Evolutionary conservation across 352 stramenopile genomes (phyloP), one percentile per base, ranked within the genome.

Genomic region (Blastocystis sp.): DNA sequence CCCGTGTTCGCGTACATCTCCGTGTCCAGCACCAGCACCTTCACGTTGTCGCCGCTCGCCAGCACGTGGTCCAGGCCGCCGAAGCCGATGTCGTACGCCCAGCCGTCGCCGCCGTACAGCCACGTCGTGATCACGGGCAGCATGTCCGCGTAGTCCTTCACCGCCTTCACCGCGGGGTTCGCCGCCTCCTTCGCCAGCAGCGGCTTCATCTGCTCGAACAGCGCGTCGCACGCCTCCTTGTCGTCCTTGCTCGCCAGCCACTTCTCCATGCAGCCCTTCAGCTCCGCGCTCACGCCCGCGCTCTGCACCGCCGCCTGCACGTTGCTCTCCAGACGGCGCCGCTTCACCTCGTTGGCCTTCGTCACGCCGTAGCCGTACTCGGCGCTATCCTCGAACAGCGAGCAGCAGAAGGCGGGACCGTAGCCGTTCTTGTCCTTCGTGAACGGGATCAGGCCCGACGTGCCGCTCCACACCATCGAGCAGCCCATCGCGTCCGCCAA

Each of bases 1-100:
- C 70, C 76, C 4, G 76, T 86, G 67, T 92, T 92, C 61, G 86
- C 90, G 74, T 92, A 93, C 90, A 92, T 92, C 76, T 93, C 90
- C 28, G 91, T 92, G 86, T 93, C 91, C n/a, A 93, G 90, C 11
- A 93, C 89, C 23, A 93, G 62, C 14, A 93, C 91, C 76, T 93
- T 93, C 19, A 93, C 90, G 90, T 93, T 90, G 80, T 92, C 91
- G 48, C 88, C 86, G 66, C 91, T 91, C 40, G 91, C 91, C 82
- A 93, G 88, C n/a, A 93, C 86, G 76, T 93, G 91, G 84, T 92
- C 90, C 28, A 93, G 78, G 40, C 91, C 91, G 62, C 90, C 91
- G 88, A 90, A 92, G 60, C 90, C 90, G 66, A 93, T 92, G 82
- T 93, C 91, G 86, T 93, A 92, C 0, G 91, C 91, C 91, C 91